These are phyloP conservation scores for Trichoderma cornu-damae DNA, from an alignment of 2,329 filamentous ascomycete species.

Conservation along the genomic window DNA sequence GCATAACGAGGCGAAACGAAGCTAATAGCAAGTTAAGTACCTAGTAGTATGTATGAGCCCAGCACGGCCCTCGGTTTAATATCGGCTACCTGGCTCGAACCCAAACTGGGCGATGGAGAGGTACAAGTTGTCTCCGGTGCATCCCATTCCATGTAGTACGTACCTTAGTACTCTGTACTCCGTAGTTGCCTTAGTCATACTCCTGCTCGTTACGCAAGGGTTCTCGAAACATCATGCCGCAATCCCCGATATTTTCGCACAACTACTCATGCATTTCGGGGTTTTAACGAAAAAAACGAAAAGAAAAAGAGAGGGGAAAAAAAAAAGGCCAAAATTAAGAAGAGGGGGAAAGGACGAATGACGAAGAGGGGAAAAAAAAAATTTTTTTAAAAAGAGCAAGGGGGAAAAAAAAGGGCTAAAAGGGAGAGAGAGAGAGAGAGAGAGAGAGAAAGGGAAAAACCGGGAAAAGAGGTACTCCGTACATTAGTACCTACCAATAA, in stretches of 20 bases:
- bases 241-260: neutral
- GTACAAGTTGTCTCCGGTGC: too few species aligned
- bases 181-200: neutral
- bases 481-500: too few species aligned
- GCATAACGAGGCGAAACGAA: constrained; percentile 15
- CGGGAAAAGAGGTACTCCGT: too few species aligned
- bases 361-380: too few species aligned
- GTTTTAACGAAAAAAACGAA: neutral
- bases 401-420: too few species aligned
- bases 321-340: neutral
- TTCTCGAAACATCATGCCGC: constrained; percentile 1
- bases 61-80: neutral
- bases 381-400: too few species aligned
- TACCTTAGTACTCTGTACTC: neutral
- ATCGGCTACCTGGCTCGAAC: neutral
- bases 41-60: neutral
- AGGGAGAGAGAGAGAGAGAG: too few species aligned
- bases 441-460: too few species aligned
- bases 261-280: neutral
- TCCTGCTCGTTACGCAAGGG: neutral
- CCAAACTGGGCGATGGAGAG: neutral
- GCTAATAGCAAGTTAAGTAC: constrained; percentile 9
- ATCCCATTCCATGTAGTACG: too few species aligned
- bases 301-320: neutral
- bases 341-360: too few species aligned